These are phyloP conservation scores for Leishmania mexicana DNA, from an alignment of 208 protist genomes.

Conservation along the genomic window DNA sequence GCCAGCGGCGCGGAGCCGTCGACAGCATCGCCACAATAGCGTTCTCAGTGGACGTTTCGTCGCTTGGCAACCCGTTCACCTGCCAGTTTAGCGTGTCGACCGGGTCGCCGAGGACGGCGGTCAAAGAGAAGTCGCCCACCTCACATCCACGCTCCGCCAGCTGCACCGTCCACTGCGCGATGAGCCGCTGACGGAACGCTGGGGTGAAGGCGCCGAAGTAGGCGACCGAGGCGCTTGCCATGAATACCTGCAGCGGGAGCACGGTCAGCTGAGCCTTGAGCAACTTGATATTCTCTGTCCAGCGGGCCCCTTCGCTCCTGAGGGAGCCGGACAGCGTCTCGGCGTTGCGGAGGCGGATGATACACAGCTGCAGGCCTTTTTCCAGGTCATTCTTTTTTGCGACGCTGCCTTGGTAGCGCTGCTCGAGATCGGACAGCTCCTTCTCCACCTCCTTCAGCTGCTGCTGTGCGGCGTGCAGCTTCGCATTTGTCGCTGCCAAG, in stretches of 20 bases:
- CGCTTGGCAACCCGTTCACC: constrained; percentile 96
- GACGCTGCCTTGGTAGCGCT: constrained; percentile 86
- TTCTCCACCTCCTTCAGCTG: constrained; percentile 91
- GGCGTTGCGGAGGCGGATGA: constrained; percentile 92
- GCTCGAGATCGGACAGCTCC: constrained; percentile 90
- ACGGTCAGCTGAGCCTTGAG: constrained; percentile 68
- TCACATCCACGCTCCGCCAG: constrained; percentile 61
- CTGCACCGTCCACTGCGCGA: constrained; percentile 75
- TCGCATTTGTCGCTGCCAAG: constrained; percentile 86
- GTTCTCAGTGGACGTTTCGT: constrained; percentile 96
- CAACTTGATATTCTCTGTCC: constrained; percentile 90
- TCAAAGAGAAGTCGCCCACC: constrained; percentile 45
- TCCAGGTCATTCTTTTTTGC: constrained; percentile 92
- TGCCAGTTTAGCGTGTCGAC: constrained; percentile 97
- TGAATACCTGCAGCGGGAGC: constrained; percentile 94
- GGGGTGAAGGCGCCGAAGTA: constrained; percentile 96
- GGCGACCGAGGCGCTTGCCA: constrained; percentile 94
- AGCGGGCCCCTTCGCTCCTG: constrained; percentile 94
- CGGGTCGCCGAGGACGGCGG: constrained; percentile 91
- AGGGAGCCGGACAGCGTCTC: constrained; percentile 95
- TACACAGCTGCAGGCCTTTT: constrained; percentile 84
- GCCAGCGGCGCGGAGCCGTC: constrained; percentile 87
- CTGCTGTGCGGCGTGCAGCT: constrained; percentile 89
- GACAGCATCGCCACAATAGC: constrained; percentile 93
- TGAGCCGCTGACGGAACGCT: constrained; percentile 89